phyloP scores from a whole-genome alignment of 768 basidiomycete genomes.

The Sutorius australiensis region DNA sequence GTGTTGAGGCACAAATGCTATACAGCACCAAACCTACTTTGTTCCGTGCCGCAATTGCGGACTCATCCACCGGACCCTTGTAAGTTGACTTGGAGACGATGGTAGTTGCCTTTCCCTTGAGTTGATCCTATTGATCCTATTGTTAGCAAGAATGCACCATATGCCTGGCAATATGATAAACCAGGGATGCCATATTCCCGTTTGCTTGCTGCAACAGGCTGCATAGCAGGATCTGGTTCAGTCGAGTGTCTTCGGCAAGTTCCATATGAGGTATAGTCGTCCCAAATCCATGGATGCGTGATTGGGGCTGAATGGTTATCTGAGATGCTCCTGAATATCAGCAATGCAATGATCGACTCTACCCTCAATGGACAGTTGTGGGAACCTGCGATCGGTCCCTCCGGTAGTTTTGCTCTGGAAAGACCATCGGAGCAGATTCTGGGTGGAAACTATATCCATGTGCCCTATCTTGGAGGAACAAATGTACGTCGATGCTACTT shows the following conservation, averaged over 20 bases:
- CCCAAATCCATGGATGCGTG: background rate
- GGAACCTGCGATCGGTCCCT: constrained; percentile 52
- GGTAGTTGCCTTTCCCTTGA: background rate
- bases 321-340: constrained; percentile 48
- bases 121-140: background rate
- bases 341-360: constrained; percentile 41
- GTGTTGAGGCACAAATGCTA: constrained; percentile 12
- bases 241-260: constrained; percentile 39
- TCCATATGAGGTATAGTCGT: constrained; percentile 14
- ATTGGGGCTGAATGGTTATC: background rate
- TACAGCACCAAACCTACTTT: constrained; percentile 5
- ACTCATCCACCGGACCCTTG: constrained; percentile 21
- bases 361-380: constrained; percentile 53
- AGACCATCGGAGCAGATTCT: constrained; percentile 44
- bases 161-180: constrained; percentile 44
- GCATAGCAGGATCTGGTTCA: constrained; percentile 36
- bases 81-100: constrained; percentile 1
- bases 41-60: constrained; percentile 17
- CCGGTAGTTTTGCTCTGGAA: constrained; percentile 45
- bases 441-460: constrained; percentile 46
- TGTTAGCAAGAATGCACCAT: constrained; percentile 48
- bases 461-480: constrained; percentile 55
- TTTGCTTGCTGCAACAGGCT: constrained; percentile 45
- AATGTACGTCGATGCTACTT: constrained; percentile 36
- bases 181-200: constrained; percentile 49